Evolutionary conservation across 768 basidiomycete species (phyloP), one percentile per base, ranked within the genome.

Genomic region (Mycena belliarum): DNA sequence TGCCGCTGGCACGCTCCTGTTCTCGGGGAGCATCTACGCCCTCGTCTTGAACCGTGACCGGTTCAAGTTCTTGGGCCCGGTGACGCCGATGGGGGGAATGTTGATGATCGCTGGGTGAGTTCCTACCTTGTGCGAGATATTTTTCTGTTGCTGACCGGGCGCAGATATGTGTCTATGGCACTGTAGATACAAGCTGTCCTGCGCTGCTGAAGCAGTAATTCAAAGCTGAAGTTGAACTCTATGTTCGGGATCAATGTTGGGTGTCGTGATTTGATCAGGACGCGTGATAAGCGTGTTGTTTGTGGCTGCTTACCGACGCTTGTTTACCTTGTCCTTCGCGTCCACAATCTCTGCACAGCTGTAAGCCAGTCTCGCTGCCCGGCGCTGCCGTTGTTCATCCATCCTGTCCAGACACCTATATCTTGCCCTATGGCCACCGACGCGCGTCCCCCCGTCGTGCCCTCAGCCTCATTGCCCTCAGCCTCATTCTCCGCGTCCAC

Each of bases 41-140:
- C 72, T 87, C 25, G 79, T 85, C 37, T 65, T 88, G 41, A 76
- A 73, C 37, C 72, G 70, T 6, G 82, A 82, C 23, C 69, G 75
- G 84, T 68, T 83, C 60, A 81, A 69, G 60, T 75, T 79, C 57
- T 62, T 89, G 23, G 88, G 87, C 0, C 87, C 86, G 9, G 71
- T 87, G 48, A 90, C 88, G 26, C 88, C 89, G 0, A 63, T 89
- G 9, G 88, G 87, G 2, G 89, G 83, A 4, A 53, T 79, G 20
- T 49, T 82, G 1, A 84, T 87, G 83, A 87, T 88, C 63, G 82
- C 82, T 29, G 88, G 88, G 87, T 88, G 65, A 73, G 84, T 61
- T n/a, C 14, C 28, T 16, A 35, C 18, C 16, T 4, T 35, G 35
- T 38, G 4, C 51, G 24, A 10, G 20, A 10, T n/a, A 5, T 14